Evolutionary conservation across 768 basidiomycete species (phyloP).

Genomic region (Mycena venus): DNA sequence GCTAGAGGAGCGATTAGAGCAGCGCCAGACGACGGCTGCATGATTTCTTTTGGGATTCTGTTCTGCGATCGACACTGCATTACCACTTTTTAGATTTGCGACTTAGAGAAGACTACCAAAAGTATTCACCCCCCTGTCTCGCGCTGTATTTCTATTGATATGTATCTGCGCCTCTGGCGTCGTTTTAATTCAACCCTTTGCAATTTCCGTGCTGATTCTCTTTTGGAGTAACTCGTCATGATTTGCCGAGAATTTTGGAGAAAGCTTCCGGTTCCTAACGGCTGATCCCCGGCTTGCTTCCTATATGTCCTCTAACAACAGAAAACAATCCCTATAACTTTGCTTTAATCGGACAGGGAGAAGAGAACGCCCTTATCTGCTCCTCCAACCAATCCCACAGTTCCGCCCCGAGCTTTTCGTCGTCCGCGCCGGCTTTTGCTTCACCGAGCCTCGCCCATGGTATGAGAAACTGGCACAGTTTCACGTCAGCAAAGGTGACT

Average conservation of each 20-base stretch:
- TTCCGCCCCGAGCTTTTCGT: no score
- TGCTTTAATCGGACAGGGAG: no score
- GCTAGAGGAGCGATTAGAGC: conserved; percentile 82
- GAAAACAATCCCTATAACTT: no score
- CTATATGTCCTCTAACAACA: no score
- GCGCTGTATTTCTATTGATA: conserved; percentile 18
- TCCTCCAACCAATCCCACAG: no score
- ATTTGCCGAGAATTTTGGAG: neutral
- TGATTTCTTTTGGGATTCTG: conserved; percentile 14
- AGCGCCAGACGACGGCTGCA: conserved; percentile 62
- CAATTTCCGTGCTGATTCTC: neutral
- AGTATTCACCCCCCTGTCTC: conserved; percentile 13
- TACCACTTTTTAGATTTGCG: neutral
- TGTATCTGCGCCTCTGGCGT: conserved; percentile 11
- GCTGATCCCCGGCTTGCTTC: no score
- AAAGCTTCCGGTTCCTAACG: no score
- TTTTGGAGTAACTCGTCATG: neutral
- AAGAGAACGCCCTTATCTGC: no score
- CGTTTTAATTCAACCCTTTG: conserved; percentile 1
- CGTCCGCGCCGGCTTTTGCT: no score
- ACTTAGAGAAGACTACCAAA: conserved; percentile 19
- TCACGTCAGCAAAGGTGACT: no score
- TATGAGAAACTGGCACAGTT: no score
- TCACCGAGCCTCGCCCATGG: no score
- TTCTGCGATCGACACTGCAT: neutral